Conservation (phyloP, 805 yeast species). For the Kockiozyma suomiensis region DNA sequence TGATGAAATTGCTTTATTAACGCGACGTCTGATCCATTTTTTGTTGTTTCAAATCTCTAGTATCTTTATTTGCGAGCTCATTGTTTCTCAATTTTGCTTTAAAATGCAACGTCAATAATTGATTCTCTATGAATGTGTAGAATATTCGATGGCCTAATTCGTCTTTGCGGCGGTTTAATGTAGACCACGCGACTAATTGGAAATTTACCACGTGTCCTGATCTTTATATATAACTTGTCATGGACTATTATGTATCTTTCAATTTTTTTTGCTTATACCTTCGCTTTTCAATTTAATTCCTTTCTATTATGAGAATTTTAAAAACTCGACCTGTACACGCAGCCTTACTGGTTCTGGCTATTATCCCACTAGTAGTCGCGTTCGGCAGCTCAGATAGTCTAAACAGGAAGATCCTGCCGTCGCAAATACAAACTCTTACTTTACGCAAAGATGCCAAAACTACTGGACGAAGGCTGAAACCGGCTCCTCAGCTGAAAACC, state of each 20-base stretch:
- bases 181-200: neutral
- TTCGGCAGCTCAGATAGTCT: neutral
- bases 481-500: constrained; percentile 20
- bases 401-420: constrained; percentile 10
- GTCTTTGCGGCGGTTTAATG: neutral
- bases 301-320: neutral
- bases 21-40: too few relatives aligned
- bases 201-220: constrained; percentile 9
- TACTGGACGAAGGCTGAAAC: constrained; percentile 11
- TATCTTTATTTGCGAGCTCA: neutral
- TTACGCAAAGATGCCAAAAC: constrained; percentile 17
- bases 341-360: neutral
- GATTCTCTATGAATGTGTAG: neutral
- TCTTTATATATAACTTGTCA: neutral
- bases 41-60: too few relatives aligned
- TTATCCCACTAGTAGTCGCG: neutral
- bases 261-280: too few relatives aligned
- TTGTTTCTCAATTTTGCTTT: too few relatives aligned
- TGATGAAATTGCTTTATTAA: too few relatives aligned
- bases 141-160: neutral
- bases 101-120: too few relatives aligned
- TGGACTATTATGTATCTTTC: too few relatives aligned
- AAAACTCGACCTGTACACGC: neutral
- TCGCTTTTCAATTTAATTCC: too few relatives aligned
- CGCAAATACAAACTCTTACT: constrained; percentile 19